phyloP scores from a whole-genome alignment of 2,329 filamentous ascomycete genomes.

The Colletotrichum tropicicola region DNA sequence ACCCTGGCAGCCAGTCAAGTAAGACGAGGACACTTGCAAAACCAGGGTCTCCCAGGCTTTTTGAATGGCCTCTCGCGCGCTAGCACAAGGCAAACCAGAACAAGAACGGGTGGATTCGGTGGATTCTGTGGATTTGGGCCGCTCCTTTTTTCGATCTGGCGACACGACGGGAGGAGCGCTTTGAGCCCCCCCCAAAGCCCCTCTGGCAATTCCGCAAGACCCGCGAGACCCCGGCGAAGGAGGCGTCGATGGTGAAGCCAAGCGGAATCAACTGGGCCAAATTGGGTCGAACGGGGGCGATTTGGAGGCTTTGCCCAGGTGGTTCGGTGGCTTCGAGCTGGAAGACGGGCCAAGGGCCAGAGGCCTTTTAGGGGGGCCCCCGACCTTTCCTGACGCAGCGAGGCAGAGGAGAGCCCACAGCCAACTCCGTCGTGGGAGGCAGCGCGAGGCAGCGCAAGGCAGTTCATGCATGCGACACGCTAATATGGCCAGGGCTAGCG shows the following conservation, averaged over 20 bases:
- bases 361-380: background rate
- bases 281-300: background rate
- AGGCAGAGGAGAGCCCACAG: background rate
- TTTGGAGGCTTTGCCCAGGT: background rate
- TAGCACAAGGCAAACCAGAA: constrained; percentile 16
- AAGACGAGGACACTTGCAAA: background rate
- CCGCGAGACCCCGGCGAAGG: constrained; percentile 14
- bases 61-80: constrained; percentile 15
- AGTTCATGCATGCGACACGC: constrained; percentile 12
- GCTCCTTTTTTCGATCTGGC: constrained; percentile 20
- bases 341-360: background rate
- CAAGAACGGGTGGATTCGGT: constrained; percentile 18
- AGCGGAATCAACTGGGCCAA: background rate
- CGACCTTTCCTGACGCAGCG: constrained; percentile 20
- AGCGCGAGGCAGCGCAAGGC: background rate
- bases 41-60: constrained; percentile 23
- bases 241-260: constrained; percentile 24
- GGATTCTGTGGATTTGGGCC: constrained; percentile 10
- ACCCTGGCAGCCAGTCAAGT: background rate
- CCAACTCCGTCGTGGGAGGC: background rate
- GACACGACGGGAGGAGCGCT: constrained; percentile 11
- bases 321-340: constrained; percentile 20
- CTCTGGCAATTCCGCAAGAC: constrained; percentile 23
- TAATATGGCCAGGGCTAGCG: constrained; percentile 20
- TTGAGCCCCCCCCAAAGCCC: constrained; percentile 12